phyloP scores from a whole-genome alignment of 1,284 basidiomycete species.

The Irpex rosettiformis region DNA sequence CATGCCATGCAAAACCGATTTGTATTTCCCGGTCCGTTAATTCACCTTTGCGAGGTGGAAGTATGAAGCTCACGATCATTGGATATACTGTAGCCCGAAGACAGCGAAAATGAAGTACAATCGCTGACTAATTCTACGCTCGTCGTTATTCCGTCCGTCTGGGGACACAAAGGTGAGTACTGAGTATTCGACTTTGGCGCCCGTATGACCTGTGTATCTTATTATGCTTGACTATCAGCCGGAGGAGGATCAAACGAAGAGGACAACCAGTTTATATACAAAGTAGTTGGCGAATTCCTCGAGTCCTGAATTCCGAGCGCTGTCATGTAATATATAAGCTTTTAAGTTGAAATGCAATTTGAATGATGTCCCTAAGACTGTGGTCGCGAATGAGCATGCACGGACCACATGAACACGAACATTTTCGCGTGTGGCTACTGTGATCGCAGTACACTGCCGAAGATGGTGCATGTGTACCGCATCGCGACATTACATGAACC shows the following conservation, averaged over 20 bases:
- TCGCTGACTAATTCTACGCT: conserved; percentile 41
- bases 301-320: not conserved
- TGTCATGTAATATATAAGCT: no score
- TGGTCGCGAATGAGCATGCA: no score
- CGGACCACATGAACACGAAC: no score
- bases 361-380: no score
- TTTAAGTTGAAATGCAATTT: no score
- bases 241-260: conserved; percentile 23
- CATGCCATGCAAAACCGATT: conserved; percentile 57
- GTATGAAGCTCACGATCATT: not conserved
- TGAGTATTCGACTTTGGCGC: no score
- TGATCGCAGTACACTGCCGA: no score
- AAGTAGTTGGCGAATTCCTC: not conserved
- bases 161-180: conserved; percentile 55
- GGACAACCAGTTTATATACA: not conserved
- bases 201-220: not conserved
- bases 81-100: conserved; percentile 52
- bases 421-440: no score
- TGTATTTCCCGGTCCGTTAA: conserved; percentile 40
- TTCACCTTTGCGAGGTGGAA: no score
- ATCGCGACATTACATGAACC: no score
- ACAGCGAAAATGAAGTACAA: conserved; percentile 47
- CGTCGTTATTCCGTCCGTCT: conserved; percentile 49
- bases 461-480: no score
- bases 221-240: conserved; percentile 11